phyloP scores from a whole-genome alignment of 345 rosid species.

The Citrus medica region DNA sequence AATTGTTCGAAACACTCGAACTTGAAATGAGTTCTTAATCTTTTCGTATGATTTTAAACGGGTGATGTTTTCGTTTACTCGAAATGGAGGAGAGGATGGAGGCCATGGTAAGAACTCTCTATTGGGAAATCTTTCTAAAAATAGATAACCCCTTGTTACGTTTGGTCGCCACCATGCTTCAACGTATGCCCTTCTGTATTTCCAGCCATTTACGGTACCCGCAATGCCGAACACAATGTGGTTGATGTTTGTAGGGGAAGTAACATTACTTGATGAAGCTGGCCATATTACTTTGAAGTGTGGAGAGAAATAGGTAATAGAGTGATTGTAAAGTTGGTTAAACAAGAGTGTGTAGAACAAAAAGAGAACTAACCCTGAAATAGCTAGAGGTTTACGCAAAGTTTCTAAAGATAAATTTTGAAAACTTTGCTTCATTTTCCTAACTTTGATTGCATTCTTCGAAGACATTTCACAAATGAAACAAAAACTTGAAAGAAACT shows the following conservation, averaged over 20 bases:
- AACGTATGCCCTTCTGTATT: slow-evolving; percentile 35
- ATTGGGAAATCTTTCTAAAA: slow-evolving; percentile 43
- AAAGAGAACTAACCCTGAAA: slow-evolving; percentile 21
- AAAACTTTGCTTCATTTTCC: slow-evolving; percentile 7
- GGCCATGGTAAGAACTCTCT: slow-evolving; percentile 46
- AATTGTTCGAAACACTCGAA: slow-evolving; percentile 43
- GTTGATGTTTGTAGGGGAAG: slow-evolving; percentile 34
- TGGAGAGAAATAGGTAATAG: not conserved
- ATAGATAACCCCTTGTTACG: slow-evolving; percentile 50
- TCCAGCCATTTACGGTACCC: slow-evolving; percentile 42
- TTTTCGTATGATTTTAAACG: slow-evolving; percentile 18
- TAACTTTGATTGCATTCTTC: not conserved
- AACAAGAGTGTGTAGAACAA: slow-evolving; percentile 19
- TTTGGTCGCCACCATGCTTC: slow-evolving; percentile 73
- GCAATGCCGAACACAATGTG: slow-evolving; percentile 48
- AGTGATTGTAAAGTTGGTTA: not conserved
- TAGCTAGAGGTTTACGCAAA: slow-evolving; percentile 15
- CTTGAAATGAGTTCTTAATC: slow-evolving; percentile 22
- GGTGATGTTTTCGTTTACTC: slow-evolving; percentile 41
- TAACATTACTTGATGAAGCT: not conserved
- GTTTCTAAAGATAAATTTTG: slow-evolving; percentile 7
- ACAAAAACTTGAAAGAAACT: not conserved
- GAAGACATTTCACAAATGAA: slow-evolving; percentile 2
- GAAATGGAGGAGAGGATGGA: slow-evolving; percentile 39
- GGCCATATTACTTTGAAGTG: not conserved